Conservation (phyloP, 805 yeast genomes). For the Maudiozyma pseudohumilis region DNA sequence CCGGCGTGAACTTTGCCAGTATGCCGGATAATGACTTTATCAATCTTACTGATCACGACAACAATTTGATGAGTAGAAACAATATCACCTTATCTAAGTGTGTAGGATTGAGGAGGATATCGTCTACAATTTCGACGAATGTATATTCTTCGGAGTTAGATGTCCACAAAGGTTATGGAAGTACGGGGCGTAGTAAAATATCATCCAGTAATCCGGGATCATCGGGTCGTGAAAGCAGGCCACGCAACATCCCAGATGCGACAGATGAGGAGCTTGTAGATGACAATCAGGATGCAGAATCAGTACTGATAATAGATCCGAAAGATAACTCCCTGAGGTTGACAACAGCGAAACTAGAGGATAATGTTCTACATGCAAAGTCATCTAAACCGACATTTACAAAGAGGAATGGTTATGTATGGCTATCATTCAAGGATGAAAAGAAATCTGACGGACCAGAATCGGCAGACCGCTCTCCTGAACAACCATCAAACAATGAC, state of each 20-base stretch:
- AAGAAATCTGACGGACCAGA: background rate
- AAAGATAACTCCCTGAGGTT: slow-evolving; percentile 17
- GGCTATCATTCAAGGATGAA: slow-evolving; percentile 5
- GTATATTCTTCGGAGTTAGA: slow-evolving; percentile 18
- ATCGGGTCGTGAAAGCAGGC: background rate
- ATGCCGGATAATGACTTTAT: background rate
- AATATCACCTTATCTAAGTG: slow-evolving; percentile 31
- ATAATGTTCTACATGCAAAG: background rate
- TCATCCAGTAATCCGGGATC: no score
- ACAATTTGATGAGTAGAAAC: slow-evolving; percentile 12
- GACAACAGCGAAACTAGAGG: slow-evolving; percentile 10
- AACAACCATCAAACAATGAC: background rate
- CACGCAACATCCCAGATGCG: background rate
- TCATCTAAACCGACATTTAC: slow-evolving; percentile 4
- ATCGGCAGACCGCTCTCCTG: background rate
- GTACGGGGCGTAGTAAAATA: background rate
- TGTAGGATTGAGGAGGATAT: slow-evolving; percentile 28
- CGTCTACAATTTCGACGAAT: slow-evolving; percentile 27
- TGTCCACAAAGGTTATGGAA: background rate
- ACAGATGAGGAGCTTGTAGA: background rate
- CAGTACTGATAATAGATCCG: slow-evolving; percentile 15
- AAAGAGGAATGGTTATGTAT: slow-evolving; percentile 7
- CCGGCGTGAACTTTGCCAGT: background rate
- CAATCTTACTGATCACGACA: background rate
- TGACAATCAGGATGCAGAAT: slow-evolving; percentile 4